phyloP scores from a whole-genome alignment of 2,329 filamentous ascomycete species.

The Arthrobotrys sphaeroides region DNA sequence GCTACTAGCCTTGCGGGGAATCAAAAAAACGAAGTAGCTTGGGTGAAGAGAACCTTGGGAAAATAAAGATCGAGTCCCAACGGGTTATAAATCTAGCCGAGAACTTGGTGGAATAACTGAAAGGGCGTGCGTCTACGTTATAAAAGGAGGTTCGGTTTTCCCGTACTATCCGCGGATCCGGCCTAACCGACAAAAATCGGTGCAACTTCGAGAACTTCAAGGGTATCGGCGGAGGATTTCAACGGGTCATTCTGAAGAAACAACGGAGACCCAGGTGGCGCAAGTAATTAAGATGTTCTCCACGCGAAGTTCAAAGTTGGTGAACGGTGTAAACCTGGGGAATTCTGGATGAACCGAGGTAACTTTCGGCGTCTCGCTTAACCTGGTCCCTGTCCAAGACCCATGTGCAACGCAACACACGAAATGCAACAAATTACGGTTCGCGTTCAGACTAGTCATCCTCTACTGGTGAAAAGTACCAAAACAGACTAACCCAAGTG shows the following conservation, averaged over 20 bases:
- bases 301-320: background rate
- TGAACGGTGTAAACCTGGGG: conserved; percentile 13
- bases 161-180: conserved; percentile 20
- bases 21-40: background rate
- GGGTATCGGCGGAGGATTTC: conserved; percentile 28
- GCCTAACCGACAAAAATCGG: conserved; percentile 13
- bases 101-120: too few species aligned
- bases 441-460: too few species aligned
- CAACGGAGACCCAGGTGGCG: background rate
- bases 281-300: background rate
- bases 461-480: too few species aligned
- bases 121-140: background rate
- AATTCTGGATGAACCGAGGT: conserved; percentile 28
- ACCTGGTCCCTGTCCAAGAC: background rate
- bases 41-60: background rate
- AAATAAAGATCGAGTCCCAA: too few species aligned
- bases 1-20: background rate
- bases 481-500: too few species aligned
- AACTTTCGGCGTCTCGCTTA: conserved; percentile 48
- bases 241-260: conserved; percentile 22
- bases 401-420: conserved; percentile 22
- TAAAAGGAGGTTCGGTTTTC: conserved; percentile 8
- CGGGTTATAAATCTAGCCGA: too few species aligned
- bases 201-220: background rate
- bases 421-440: conserved; percentile 22